A percentile compares a stretch with the other conserved stretches of the same genome.
phyloP scores from a whole-genome alignment of 768 basidiomycete species.

The Leucocoprinus sp. region DNA sequence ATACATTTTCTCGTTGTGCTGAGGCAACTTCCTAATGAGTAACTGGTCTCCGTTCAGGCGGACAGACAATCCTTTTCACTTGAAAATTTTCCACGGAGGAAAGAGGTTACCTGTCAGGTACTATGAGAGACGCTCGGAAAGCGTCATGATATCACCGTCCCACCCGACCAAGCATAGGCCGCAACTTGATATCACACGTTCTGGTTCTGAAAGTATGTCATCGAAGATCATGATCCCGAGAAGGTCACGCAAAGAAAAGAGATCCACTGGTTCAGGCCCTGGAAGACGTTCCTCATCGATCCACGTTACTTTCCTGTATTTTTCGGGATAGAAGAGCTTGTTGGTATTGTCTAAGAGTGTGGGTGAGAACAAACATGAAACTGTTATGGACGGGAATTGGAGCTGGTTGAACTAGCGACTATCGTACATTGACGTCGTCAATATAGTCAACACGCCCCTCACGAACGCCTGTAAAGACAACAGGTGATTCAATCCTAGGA shows the following conservation, averaged over 20 bases:
- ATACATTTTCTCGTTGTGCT: constrained; percentile 19
- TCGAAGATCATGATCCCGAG: constrained; percentile 30
- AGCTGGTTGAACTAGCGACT: constrained; percentile 13
- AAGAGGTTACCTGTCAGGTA: constrained; percentile 24
- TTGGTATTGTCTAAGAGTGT: constrained; percentile 11
- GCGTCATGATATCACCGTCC: constrained; percentile 20
- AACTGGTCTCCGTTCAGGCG: constrained; percentile 13
- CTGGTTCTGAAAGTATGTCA: constrained; percentile 17
- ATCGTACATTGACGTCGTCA: constrained; percentile 28
- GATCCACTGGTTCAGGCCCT: constrained; percentile 17
- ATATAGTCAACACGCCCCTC: constrained; percentile 27
- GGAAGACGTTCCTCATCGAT: constrained; percentile 15
- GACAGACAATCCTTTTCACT: constrained; percentile 13
- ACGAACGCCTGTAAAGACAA: constrained; percentile 18
- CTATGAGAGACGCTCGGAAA: constrained; percentile 13
- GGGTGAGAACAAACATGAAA: constrained; percentile 21
- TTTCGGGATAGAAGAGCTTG: constrained; percentile 16
- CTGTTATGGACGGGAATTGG: constrained; percentile 14
- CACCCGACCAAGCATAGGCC: constrained; percentile 27
- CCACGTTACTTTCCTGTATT: constrained; percentile 15
- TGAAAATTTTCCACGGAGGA: constrained; percentile 25
- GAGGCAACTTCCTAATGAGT: constrained; percentile 14
- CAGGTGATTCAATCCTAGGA: constrained; percentile 18
- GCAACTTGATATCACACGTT: constrained; percentile 23
- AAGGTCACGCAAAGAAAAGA: constrained; percentile 23